Conservation (phyloP, 352 stramenopile genomes). For the Saprolegnia diclina region DNA sequence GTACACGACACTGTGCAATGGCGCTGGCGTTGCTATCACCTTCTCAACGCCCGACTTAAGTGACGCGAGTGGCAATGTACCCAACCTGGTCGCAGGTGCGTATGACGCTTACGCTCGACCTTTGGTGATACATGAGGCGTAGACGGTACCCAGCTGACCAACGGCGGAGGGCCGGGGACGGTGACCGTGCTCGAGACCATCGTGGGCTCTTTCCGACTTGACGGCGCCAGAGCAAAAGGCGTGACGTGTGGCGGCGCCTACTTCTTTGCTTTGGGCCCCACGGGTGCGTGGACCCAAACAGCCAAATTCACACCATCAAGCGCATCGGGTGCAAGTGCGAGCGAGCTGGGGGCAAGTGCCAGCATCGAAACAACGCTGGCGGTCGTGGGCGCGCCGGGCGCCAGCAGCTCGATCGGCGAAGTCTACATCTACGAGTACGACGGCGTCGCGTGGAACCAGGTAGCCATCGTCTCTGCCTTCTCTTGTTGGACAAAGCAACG, state of each 20-base stretch:
- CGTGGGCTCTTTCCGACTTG: slow-evolving; percentile 50
- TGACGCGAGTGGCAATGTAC: slow-evolving; percentile 50
- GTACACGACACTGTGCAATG: slow-evolving; percentile 48
- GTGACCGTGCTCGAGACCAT: slow-evolving; percentile 52
- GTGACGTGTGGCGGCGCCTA: slow-evolving; percentile 67
- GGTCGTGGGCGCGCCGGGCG: slow-evolving; percentile 52
- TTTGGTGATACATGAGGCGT: not conserved
- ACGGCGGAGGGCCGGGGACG: slow-evolving; percentile 27
- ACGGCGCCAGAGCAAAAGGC: slow-evolving; percentile 54
- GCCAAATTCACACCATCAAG: slow-evolving; percentile 50
- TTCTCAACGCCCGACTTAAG: slow-evolving; percentile 54
- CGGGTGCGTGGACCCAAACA: slow-evolving; percentile 47
- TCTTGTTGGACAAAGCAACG: not conserved
- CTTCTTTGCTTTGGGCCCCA: slow-evolving; percentile 38
- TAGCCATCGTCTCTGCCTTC: not conserved
- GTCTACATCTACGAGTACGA: slow-evolving; percentile 77
- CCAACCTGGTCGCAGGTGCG: slow-evolving; percentile 34
- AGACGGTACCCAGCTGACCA: slow-evolving; percentile 13
- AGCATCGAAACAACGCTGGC: slow-evolving; percentile 47
- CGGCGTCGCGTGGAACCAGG: slow-evolving; percentile 40
- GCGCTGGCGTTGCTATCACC: slow-evolving; percentile 44
- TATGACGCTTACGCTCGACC: not conserved
- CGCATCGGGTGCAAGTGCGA: slow-evolving; percentile 35
- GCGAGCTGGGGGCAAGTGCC: slow-evolving; percentile 54
- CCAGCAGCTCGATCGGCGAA: slow-evolving; percentile 49